Evolutionary conservation across 352 stramenopile genomes (phyloP), one percentile per base, ranked within the genome.

Genomic region (Phytophthora litchii): DNA sequence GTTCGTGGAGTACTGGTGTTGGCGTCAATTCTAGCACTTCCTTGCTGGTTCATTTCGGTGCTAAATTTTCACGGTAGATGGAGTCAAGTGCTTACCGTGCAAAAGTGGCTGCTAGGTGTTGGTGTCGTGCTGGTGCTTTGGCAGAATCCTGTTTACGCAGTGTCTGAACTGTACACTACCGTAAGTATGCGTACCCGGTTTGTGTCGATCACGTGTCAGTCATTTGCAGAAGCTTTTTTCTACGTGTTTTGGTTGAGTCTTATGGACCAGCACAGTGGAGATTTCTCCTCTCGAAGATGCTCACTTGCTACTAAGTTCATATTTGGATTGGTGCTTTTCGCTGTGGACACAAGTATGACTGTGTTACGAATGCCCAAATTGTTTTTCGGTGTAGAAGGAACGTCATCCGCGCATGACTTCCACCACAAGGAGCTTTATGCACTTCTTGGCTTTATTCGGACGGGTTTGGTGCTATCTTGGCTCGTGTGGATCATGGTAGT

Each of bases 171-270:
- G 52, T 86, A 75, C 34, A 64, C 68, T 16, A 79, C 54, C 3
- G 70, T 88, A 38, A 86, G 69, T 51, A 50, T 82, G 35, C 74
- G 80, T n/a, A 88, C 75, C 17, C 70, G 78, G 1, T 92, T 91
- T 32, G 75, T 88, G 16, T 78, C 80, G 1, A 82, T 83, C 34
- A 70, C 72, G 32, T 91, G 80, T 35, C 76, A 92, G 56, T 84
- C 86, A 14, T 80, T 89, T 34, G 82, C 83, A 0, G 70, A 91
- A 40, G 72, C 82, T 4, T 89, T 85, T 40, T 92, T 93, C 46
- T 89, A 89, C 48, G 77, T 90, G 0, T 84, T 89, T 34, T 93
- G 83, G 83, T 59, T 95, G n/a, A 87, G 87, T 29, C 60, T 95
- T 13, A 76, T 95, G 48, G 86, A 93, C 25, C 86, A 89, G 27